phyloP scores from a whole-genome alignment of 2,329 filamentous ascomycete genomes.

The Arthrobotrys sinensis region DNA sequence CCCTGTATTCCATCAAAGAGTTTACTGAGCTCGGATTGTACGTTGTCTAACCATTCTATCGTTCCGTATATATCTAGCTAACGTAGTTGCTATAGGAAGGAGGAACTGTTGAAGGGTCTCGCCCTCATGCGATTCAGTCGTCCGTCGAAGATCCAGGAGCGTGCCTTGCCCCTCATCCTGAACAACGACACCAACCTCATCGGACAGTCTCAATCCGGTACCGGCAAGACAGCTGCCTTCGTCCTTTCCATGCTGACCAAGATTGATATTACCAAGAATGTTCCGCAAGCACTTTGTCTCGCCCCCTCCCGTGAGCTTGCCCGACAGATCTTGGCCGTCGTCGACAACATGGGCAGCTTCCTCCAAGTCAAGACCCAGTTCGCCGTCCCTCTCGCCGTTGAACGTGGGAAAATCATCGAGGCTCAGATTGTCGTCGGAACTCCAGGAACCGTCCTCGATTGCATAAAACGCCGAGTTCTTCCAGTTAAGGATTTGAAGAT shows the following conservation, averaged over 20 bases:
- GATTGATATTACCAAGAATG: slow-evolving; percentile 79
- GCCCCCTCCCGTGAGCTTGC: slow-evolving; percentile 95
- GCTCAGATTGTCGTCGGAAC: slow-evolving; percentile 91
- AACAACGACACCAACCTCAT: slow-evolving; percentile 90
- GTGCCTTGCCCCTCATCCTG: slow-evolving; percentile 89
- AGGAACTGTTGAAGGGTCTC: slow-evolving; percentile 82
- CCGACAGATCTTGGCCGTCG: slow-evolving; percentile 90
- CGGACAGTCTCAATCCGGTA: slow-evolving; percentile 98
- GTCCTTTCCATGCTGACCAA: slow-evolving; percentile 91
- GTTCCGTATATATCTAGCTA: not conserved
- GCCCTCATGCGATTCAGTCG: slow-evolving; percentile 88
- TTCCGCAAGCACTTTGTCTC: slow-evolving; percentile 85
- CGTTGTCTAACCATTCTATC: slow-evolving; percentile 65
- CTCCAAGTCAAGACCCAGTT: slow-evolving; percentile 81
- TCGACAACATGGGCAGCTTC: slow-evolving; percentile 85
- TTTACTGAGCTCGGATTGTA: slow-evolving; percentile 91
- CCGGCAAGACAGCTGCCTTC: slow-evolving; percentile 97
- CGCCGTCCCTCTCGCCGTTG: slow-evolving; percentile 83
- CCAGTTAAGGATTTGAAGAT: slow-evolving; percentile 81
- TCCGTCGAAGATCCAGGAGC: slow-evolving; percentile 98
- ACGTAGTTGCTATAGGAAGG: slow-evolving; percentile 68
- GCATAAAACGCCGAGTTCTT: slow-evolving; percentile 83
- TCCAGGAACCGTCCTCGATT: slow-evolving; percentile 90
- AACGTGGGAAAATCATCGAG: slow-evolving; percentile 78
- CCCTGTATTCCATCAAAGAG: slow-evolving; percentile 84